These are phyloP conservation scores for Sphagnum tenellum DNA, from an alignment of 225 moss, liverwort and hornwort species.

Conservation along the genomic window DNA sequence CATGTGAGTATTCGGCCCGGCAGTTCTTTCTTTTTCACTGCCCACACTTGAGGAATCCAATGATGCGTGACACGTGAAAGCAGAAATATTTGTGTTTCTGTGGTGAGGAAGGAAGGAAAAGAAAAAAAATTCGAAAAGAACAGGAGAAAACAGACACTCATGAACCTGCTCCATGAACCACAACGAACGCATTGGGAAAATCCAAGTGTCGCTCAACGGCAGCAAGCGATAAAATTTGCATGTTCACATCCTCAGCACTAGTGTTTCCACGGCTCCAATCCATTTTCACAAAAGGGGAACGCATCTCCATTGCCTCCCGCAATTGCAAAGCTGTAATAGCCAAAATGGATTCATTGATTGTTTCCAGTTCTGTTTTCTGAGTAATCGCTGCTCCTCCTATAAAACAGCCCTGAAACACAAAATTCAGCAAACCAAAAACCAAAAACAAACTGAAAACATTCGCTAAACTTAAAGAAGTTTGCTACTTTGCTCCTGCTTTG, in stretches of 20 bases:
- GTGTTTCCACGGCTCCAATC: slow-evolving; percentile 65
- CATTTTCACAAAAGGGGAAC: slow-evolving; percentile 40
- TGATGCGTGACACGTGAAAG: too few species aligned
- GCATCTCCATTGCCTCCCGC: slow-evolving; percentile 54
- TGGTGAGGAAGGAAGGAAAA: too few species aligned
- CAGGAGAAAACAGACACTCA: slow-evolving; percentile 14
- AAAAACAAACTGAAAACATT: too few species aligned
- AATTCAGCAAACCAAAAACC: too few species aligned
- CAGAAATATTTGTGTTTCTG: too few species aligned
- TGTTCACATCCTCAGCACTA: slow-evolving; percentile 12
- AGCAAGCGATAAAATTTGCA: slow-evolving; percentile 13
- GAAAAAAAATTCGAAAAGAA: not conserved
- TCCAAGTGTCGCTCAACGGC: slow-evolving; percentile 25
- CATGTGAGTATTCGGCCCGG: too few species aligned
- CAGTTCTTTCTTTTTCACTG: too few species aligned
- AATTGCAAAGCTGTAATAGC: slow-evolving; percentile 63
- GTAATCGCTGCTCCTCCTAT: slow-evolving; percentile 87
- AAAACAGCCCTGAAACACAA: not conserved
- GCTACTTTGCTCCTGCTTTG: not conserved
- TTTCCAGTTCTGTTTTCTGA: slow-evolving; percentile 63
- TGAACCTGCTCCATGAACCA: slow-evolving; percentile 96
- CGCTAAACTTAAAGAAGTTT: not conserved
- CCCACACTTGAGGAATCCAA: too few species aligned
- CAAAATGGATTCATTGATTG: slow-evolving; percentile 49
- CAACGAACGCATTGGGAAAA: slow-evolving; percentile 43